phyloP scores from a whole-genome alignment of 2,329 filamentous ascomycete species.

The Coniochaeta prunicola region DNA sequence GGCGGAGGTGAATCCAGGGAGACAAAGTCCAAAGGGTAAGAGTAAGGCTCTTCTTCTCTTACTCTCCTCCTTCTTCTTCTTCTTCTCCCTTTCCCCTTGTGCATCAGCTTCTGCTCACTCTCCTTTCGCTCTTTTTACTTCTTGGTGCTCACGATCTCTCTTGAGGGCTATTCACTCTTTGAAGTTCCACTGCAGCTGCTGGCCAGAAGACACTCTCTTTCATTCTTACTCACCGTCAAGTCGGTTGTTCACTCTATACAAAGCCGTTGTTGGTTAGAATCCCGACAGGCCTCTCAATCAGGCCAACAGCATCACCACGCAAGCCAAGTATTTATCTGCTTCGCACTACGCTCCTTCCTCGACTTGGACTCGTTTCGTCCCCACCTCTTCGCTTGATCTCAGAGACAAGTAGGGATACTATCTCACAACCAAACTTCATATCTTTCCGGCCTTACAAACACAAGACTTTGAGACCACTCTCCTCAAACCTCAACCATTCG shows the following conservation, averaged over 20 bases:
- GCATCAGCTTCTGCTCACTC: no score
- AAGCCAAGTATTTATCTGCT: background rate
- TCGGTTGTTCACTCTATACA: background rate
- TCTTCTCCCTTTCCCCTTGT: background rate
- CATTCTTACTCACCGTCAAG: background rate
- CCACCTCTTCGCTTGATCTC: background rate
- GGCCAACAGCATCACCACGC: no score
- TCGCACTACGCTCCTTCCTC: background rate
- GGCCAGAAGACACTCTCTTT: background rate
- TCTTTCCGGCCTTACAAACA: no score
- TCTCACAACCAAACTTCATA: no score
- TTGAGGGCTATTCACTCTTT: background rate
- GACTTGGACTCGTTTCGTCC: background rate
- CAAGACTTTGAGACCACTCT: no score
- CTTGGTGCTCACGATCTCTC: background rate
- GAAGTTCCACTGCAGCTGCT: background rate
- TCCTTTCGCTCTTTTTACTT: background rate
- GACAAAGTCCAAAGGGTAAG: background rate
- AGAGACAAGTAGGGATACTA: background rate
- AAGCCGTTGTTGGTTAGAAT: background rate
- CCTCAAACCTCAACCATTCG: background rate
- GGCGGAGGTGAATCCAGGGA: background rate
- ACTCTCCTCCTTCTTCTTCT: background rate
- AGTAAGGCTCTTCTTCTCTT: background rate
- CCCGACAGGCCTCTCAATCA: background rate